A percentile compares a stretch with the other conserved stretches of the same genome.
Evolutionary conservation across 345 rosid genomes (phyloP).

Genomic region (Salix exigua): DNA sequence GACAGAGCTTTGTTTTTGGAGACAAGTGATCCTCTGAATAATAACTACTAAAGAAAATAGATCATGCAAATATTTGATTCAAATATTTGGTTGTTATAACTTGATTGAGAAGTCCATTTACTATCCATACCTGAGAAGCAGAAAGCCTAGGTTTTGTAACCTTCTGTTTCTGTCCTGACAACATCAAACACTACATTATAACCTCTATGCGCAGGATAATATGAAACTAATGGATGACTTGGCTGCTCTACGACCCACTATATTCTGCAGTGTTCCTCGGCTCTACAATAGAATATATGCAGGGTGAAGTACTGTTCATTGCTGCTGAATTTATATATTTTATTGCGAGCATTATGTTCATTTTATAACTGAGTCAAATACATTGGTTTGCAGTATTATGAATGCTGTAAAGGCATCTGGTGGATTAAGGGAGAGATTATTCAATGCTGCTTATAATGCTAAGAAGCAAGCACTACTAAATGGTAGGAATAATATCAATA

Average conservation of each 20-base stretch:
- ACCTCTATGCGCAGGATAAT: slow-evolving; percentile 61
- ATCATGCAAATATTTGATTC: not conserved
- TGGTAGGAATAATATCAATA: slow-evolving; percentile 39
- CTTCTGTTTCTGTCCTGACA: slow-evolving; percentile 6
- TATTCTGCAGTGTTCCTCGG: slow-evolving; percentile 96
- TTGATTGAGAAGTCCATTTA: not conserved
- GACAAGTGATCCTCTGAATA: not conserved
- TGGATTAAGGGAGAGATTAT: slow-evolving; percentile 68
- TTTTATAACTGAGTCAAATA: slow-evolving; percentile 7
- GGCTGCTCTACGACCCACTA: slow-evolving; percentile 82
- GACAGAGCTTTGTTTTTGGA: not conserved
- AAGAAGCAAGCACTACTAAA: slow-evolving; percentile 87
- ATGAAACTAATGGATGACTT: slow-evolving; percentile 87
- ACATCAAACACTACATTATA: not conserved
- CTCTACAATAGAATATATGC: slow-evolving; percentile 84
- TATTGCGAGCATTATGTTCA: slow-evolving; percentile 11
- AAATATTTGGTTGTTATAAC: not conserved
- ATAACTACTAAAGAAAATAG: not conserved
- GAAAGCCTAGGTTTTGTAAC: not conserved
- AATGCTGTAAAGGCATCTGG: slow-evolving; percentile 88
- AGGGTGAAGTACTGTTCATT: slow-evolving; percentile 47
- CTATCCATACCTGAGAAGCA: slow-evolving; percentile 5
- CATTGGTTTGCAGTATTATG: slow-evolving; percentile 54
- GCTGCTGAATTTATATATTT: slow-evolving; percentile 16
- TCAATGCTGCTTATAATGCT: slow-evolving; percentile 91